Evolutionary conservation across 352 stramenopile species (phyloP).

Genomic region (Phytophthora cryptogea): DNA sequence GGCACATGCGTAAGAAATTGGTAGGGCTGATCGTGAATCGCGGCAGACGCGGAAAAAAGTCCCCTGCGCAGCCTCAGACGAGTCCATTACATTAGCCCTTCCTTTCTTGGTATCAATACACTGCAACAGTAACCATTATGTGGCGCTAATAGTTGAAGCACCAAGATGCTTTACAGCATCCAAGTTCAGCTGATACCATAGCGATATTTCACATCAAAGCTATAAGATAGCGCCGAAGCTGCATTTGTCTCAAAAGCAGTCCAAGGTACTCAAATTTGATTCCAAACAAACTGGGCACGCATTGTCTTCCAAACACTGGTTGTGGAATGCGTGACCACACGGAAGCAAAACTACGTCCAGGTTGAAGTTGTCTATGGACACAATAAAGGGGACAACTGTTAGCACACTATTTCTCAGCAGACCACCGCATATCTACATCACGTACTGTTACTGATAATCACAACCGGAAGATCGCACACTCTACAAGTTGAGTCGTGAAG

Average conservation of each 20-base stretch:
- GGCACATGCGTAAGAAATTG: slow-evolving; percentile 83
- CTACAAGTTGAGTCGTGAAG: slow-evolving; percentile 80
- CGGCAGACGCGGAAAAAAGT: slow-evolving; percentile 74
- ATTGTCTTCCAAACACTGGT: slow-evolving; percentile 59
- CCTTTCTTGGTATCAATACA: slow-evolving; percentile 27
- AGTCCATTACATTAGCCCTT: slow-evolving; percentile 29
- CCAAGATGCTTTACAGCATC: too few relatives aligned
- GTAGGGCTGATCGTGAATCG: slow-evolving; percentile 81
- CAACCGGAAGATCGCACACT: slow-evolving; percentile 75
- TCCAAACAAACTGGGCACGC: slow-evolving; percentile 77
- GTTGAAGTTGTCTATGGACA: slow-evolving; percentile 65
- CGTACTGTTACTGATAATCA: slow-evolving; percentile 81
- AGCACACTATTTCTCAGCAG: background rate
- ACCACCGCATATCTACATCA: slow-evolving; percentile 11
- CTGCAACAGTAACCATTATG: slow-evolving; percentile 21
- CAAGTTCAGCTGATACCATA: background rate
- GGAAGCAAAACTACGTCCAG: slow-evolving; percentile 77
- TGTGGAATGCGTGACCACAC: slow-evolving; percentile 83
- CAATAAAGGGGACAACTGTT: slow-evolving; percentile 12
- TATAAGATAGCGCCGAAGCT: slow-evolving; percentile 1
- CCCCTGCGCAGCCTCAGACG: slow-evolving; percentile 20
- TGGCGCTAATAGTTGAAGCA: too few relatives aligned
- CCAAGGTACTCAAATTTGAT: slow-evolving; percentile 50
- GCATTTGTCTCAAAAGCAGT: slow-evolving; percentile 40
- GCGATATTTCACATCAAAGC: slow-evolving; percentile 1